A percentile compares a stretch with the other conserved stretches of the same genome.
Conservation (phyloP, 352 stramenopile genomes). For the Pythium volutum region DNA sequence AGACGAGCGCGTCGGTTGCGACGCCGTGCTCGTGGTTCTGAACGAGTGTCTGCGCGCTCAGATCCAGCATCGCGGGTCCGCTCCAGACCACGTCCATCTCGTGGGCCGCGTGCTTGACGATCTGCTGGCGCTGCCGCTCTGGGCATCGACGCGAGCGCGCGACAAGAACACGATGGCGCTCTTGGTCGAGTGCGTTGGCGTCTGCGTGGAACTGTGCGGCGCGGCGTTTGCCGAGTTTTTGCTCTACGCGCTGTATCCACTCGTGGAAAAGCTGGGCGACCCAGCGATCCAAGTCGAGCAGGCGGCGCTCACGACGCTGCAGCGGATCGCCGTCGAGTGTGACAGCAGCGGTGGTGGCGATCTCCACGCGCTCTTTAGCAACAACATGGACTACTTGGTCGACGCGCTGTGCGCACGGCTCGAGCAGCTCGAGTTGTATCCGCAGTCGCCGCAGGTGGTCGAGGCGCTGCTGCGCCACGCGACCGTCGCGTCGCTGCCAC, state of each 20-base stretch:
- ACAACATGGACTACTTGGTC: slow-evolving; percentile 89
- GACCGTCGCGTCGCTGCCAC: slow-evolving; percentile 57
- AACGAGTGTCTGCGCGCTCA: slow-evolving; percentile 57
- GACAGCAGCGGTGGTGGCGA: slow-evolving; percentile 34
- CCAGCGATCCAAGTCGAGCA: slow-evolving; percentile 59
- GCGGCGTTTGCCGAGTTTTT: slow-evolving; percentile 59
- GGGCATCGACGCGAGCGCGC: background rate
- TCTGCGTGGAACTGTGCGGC: slow-evolving; percentile 64
- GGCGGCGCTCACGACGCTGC: slow-evolving; percentile 59
- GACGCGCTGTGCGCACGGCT: slow-evolving; percentile 73
- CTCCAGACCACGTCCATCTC: slow-evolving; percentile 47
- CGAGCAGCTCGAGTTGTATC: slow-evolving; percentile 63
- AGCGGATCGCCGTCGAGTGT: slow-evolving; percentile 65
- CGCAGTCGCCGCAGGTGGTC: slow-evolving; percentile 72
- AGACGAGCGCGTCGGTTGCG: background rate
- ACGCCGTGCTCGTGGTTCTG: slow-evolving; percentile 56
- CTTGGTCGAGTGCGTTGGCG: slow-evolving; percentile 70
- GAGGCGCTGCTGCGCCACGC: slow-evolving; percentile 67
- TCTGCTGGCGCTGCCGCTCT: slow-evolving; percentile 42
- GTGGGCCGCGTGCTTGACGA: slow-evolving; percentile 77
- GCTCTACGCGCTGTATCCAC: slow-evolving; percentile 68
- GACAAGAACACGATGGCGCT: slow-evolving; percentile 32
- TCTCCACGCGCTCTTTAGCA: slow-evolving; percentile 62
- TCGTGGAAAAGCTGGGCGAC: slow-evolving; percentile 82
- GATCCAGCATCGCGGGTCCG: background rate